phyloP scores from a whole-genome alignment of 352 stramenopile species.

The Phytophthora niederhauseri region DNA sequence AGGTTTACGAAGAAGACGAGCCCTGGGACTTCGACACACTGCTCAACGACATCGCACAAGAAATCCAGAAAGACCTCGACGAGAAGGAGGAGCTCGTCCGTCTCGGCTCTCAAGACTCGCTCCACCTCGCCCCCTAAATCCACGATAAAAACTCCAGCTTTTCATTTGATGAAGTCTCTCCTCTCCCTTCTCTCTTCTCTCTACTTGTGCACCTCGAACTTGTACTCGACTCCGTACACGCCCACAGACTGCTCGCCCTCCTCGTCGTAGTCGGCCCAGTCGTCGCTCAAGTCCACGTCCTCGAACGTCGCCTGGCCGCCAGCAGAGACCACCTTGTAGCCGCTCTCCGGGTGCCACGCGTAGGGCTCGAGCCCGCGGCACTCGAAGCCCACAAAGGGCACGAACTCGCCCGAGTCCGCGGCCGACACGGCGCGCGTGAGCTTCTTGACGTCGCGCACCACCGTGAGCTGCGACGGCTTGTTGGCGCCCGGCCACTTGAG shows the following conservation, averaged over 20 bases:
- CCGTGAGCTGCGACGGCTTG: constrained; percentile 81
- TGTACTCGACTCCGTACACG: constrained; percentile 80
- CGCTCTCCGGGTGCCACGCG: constrained; percentile 81
- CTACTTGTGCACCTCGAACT: constrained; percentile 85
- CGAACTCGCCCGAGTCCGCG: constrained; percentile 72
- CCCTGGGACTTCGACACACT: constrained; percentile 78
- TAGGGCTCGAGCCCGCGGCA: constrained; percentile 84
- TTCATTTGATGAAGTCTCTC: neutral
- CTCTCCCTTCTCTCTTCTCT: neutral
- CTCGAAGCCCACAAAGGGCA: constrained; percentile 89
- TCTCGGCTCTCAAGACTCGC: constrained; percentile 32
- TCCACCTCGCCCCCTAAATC: constrained; percentile 24
- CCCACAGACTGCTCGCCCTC: constrained; percentile 80
- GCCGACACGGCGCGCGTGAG: constrained; percentile 64
- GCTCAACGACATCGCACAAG: constrained; percentile 80
- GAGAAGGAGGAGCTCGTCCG: constrained; percentile 75
- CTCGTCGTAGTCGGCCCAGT: constrained; percentile 90
- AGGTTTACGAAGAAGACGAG: constrained; percentile 75
- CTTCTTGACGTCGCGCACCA: constrained; percentile 89
- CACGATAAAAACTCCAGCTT: too few species aligned
- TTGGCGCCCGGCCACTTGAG: constrained; percentile 88
- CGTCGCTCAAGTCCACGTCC: constrained; percentile 81
- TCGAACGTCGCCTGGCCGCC: constrained; percentile 72
- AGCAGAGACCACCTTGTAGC: constrained; percentile 71
- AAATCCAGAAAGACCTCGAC: constrained; percentile 81